Base-by-base conservation (phyloP, 2,329 filamentous ascomycete species). In the Tetracladium maxilliforme region DNA sequence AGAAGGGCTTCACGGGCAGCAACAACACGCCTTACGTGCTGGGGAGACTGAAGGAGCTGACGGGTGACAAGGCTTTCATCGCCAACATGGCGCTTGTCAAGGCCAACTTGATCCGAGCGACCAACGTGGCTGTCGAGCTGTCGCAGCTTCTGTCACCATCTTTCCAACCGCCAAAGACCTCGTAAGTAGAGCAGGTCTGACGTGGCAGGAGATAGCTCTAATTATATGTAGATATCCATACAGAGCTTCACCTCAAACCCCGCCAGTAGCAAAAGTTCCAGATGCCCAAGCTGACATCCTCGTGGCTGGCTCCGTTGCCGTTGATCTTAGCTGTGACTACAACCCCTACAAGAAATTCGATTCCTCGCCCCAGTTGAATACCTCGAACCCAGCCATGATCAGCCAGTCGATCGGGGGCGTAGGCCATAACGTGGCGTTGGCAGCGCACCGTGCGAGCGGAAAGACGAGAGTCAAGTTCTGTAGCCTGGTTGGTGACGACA, bases 261-360 rank as follows among this genome's bases (percentile, higher is more conserved):
- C 10, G 9, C 9, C 9, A 23, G 9, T 14, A 14, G 13, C 13
- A 9, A 8, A 10, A 8, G 9, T 23, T 9, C 9, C 9, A 14
- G 13, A 10, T 10, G 9, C 21, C 7, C 33, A 45, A 33, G 56
- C 62, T 25, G 73, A 86, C 35, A 64, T 94, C n/a, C 54, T 94
- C 15, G 82, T 94, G 21, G 81, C 84, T 25, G 87, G 86, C n/a
- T 83, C 83, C 9, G 67, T 95, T 16, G 87, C 87, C 10, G 62
- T 93, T 33, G 87, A 95, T 48, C 59, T 90, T 18, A 78, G 75
- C 35, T 94, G 87, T 56, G 79, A 94, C 46, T 90, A 76, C 35
- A n/a, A n/a, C n/a, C n/a, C n/a, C n/a, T n/a, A n/a, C n/a, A n/a
- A n/a, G n/a, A n/a, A n/a, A n/a, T n/a, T n/a, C 17, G 38, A 33